Evolutionary conservation across 106 monocot species (phyloP).

Genomic region (Allium sativum): DNA sequence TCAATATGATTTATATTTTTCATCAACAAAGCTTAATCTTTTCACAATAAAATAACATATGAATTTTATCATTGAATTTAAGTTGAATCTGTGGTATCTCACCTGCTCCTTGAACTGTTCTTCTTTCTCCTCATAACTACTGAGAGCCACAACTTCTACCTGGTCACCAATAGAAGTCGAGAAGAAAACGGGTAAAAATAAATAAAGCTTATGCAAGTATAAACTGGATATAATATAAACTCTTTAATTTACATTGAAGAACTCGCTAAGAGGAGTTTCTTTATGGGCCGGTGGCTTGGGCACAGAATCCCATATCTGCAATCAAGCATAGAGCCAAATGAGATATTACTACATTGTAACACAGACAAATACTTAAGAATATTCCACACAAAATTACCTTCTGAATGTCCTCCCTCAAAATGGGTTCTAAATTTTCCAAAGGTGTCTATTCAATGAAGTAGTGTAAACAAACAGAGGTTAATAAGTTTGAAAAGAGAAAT

Average conservation of each 20-base stretch:
- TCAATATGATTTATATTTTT: no score
- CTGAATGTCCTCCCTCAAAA: conserved; percentile 94
- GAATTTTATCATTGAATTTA: no score
- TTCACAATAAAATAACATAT: no score
- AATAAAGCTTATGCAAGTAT: background rate
- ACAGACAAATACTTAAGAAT: background rate
- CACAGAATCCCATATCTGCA: conserved; percentile 95
- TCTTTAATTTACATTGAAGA: conserved; percentile 71
- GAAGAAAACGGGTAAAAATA: background rate
- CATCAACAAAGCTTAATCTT: no score
- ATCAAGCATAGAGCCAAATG: conserved; percentile 5
- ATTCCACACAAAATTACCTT: conserved; percentile 35
- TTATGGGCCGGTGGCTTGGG: conserved; percentile 74
- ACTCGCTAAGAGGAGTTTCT: conserved; percentile 87
- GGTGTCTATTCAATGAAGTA: conserved; percentile 50
- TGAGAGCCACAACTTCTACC: conserved; percentile 83
- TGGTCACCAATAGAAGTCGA: conserved; percentile 4
- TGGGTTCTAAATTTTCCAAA: conserved; percentile 79
- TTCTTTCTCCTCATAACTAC: conserved; percentile 93
- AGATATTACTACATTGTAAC: conserved; percentile 1
- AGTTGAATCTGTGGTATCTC: background rate
- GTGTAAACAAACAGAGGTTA: background rate
- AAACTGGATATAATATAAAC: background rate
- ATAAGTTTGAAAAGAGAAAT: conserved; percentile 1
- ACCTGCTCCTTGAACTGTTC: conserved; percentile 91